A percentile compares a stretch with the other conserved stretches of the same genome.
Evolutionary conservation across 225 moss, liverwort and hornwort species (phyloP).

Genomic region (Lunularia cruciata): DNA sequence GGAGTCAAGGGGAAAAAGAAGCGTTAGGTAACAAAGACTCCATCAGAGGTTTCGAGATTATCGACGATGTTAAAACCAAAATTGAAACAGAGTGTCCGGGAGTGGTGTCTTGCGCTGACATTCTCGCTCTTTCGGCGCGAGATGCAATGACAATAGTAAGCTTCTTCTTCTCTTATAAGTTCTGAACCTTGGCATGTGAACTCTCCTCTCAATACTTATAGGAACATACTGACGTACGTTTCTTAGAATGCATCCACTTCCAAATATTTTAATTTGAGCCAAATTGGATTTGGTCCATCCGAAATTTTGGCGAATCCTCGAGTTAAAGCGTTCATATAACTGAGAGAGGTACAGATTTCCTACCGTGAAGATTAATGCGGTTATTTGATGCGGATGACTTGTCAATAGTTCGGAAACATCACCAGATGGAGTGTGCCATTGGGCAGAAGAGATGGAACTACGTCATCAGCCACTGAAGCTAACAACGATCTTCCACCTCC

Average conservation of each 20-base stretch:
- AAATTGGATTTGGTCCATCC: no score
- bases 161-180: no score
- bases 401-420: conserved; percentile 5
- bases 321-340: no score
- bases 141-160: background rate
- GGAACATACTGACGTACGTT: no score
- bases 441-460: conserved; percentile 41
- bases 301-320: no score
- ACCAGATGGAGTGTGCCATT: conserved; percentile 30
- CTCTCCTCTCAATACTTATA: no score
- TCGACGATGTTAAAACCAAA: conserved; percentile 27
- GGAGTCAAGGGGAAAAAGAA: conserved; percentile 34
- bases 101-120: conserved; percentile 39
- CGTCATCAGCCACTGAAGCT: conserved; percentile 34
- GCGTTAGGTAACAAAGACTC: conserved; percentile 21
- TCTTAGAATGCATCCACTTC: no score
- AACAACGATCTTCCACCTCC: conserved; percentile 34
- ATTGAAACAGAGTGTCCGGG: conserved; percentile 32
- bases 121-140: conserved; percentile 33
- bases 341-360: background rate
- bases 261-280: no score
- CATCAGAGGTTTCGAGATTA: conserved; percentile 37
- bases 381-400: no score
- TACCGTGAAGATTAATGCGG: background rate
- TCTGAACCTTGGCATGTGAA: no score